These are phyloP conservation scores for Desmodesmus armatus DNA, from an alignment of 139 green algal genomes.

Conservation along the genomic window DNA sequence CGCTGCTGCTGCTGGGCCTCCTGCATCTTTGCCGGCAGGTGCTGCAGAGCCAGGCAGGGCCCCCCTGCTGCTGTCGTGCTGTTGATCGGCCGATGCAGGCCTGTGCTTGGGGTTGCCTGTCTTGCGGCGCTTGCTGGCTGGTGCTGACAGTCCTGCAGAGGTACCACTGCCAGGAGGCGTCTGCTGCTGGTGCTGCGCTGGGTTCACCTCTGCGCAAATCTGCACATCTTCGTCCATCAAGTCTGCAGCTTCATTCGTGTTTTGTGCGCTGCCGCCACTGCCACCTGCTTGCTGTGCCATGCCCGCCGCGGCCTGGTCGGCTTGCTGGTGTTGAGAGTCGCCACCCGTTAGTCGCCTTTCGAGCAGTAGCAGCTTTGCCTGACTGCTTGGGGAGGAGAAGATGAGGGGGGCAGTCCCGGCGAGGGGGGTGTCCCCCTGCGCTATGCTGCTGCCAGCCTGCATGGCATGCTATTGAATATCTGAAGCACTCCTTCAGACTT, in stretches of 20 bases:
- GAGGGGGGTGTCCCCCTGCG: neutral
- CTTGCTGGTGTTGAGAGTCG: neutral
- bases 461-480: too few relatives aligned
- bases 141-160: too few relatives aligned
- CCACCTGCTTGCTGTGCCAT: neutral
- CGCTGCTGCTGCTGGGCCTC: neutral
- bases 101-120: too few relatives aligned
- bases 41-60: neutral
- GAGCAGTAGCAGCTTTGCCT: conserved; percentile 23
- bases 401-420: neutral
- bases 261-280: neutral
- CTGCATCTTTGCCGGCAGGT: neutral
- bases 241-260: neutral
- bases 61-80: neutral
- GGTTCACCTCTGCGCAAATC: too few relatives aligned
- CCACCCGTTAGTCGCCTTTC: conserved; percentile 16
- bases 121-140: too few relatives aligned
- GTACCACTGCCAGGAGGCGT: too few relatives aligned
- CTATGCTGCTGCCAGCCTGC: neutral
- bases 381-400: neutral
- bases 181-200: too few relatives aligned
- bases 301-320: neutral
- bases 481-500: too few relatives aligned
- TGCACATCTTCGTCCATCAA: neutral
- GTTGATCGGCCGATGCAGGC: neutral